phyloP scores from a whole-genome alignment of 1,139 yeast species.

The Geotrichum siamense region DNA sequence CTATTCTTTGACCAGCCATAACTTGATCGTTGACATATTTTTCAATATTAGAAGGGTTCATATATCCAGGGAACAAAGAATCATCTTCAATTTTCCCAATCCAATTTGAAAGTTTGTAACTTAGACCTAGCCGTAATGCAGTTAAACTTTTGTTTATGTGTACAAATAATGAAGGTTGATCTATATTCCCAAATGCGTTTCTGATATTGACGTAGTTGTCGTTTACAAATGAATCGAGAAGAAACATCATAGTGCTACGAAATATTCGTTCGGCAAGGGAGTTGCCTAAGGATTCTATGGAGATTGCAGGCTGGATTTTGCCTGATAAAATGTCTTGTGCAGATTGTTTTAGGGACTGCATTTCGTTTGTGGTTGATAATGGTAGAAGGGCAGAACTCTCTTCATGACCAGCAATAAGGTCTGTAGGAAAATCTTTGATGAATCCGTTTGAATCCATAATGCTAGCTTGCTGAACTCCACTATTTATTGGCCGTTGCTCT shows the following conservation, averaged over 20 bases:
- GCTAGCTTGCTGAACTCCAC: neutral
- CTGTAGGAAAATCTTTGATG: neutral
- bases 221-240: constrained; percentile 8
- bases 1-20: neutral
- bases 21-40: neutral
- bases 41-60: constrained; percentile 16
- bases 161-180: neutral
- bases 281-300: neutral
- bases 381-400: neutral
- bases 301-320: constrained; percentile 6
- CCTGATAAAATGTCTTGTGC: constrained; percentile 8
- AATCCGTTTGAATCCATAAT: constrained; percentile 5
- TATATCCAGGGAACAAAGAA: constrained; percentile 15
- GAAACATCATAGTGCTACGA: constrained; percentile 9
- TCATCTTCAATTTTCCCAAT: constrained; percentile 16
- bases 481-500: too few relatives aligned
- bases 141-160: constrained; percentile 6
- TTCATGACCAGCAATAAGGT: constrained; percentile 1
- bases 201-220: neutral
- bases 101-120: constrained; percentile 10
- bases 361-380: neutral
- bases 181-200: neutral
- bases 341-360: neutral
- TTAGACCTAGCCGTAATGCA: constrained; percentile 14
- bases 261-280: constrained; percentile 15